These are phyloP conservation scores for Brassica napus DNA, from an alignment of 345 rosid genomes.

Conservation along the genomic window Da-Ae NC_063438.1:24270001-24270500, in stretches of 20 bases:
- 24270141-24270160: neutral
- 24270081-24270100: neutral
- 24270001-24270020: conserved; percentile 6
- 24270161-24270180: conserved; percentile 16
- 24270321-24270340: neutral
- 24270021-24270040: conserved; percentile 27
- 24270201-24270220: neutral
- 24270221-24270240: conserved; percentile 1
- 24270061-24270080: neutral
- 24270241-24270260: neutral
- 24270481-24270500: no score
- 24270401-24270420: no score
- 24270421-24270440: no score
- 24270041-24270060: neutral
- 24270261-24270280: neutral
- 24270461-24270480: no score
- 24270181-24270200: neutral
- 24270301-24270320: neutral
- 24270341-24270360: neutral
- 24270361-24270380: neutral
- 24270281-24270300: neutral
- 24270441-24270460: no score
- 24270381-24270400: no score
- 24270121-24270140: neutral
- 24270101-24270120: conserved; percentile 6